Conservation (phyloP, 2,329 filamentous ascomycete genomes). For the Ophiosphaerella herpotricha region DNA sequence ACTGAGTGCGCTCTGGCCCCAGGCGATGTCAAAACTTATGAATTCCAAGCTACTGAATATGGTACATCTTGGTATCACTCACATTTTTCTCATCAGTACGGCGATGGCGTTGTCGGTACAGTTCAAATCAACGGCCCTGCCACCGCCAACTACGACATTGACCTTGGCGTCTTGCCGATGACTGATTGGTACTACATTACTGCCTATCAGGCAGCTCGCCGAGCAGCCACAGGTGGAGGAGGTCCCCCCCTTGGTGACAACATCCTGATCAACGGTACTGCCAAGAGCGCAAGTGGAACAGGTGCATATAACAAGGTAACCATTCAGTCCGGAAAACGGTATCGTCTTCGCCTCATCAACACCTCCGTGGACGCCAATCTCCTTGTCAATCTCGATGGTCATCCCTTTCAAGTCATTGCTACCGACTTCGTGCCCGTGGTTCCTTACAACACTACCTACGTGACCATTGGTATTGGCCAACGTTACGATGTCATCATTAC, state of each 20-base stretch:
- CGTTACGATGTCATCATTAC: conserved; percentile 44
- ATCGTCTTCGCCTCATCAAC: conserved; percentile 65
- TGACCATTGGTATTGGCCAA: conserved; percentile 48
- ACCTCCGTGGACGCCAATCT: conserved; percentile 37
- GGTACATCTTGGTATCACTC: conserved; percentile 47
- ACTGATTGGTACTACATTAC: conserved; percentile 51
- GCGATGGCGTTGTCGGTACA: conserved; percentile 47
- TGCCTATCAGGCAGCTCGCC: conserved; percentile 31
- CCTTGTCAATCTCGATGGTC: conserved; percentile 35
- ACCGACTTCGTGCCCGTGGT: conserved; percentile 38
- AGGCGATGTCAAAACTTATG: conserved; percentile 44
- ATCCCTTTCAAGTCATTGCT: conserved; percentile 39
- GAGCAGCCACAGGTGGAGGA: conserved; percentile 18
- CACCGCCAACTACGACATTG: conserved; percentile 36
- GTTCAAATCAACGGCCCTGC: conserved; percentile 37
- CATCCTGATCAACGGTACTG: conserved; percentile 60
- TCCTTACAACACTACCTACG: conserved; percentile 41
- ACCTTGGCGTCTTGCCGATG: conserved; percentile 30
- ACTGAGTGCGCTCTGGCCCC: conserved; percentile 56
- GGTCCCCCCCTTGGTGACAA: conserved; percentile 51
- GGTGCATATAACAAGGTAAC: conserved; percentile 37
- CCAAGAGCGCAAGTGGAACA: conserved; percentile 48
- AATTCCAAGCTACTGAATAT: conserved; percentile 37
- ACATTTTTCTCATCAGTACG: conserved; percentile 51
- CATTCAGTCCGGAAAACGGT: conserved; percentile 50